These are phyloP conservation scores for Barnettozyma salicaria DNA, from an alignment of 805 yeast genomes.

Conservation along the genomic window DNA sequence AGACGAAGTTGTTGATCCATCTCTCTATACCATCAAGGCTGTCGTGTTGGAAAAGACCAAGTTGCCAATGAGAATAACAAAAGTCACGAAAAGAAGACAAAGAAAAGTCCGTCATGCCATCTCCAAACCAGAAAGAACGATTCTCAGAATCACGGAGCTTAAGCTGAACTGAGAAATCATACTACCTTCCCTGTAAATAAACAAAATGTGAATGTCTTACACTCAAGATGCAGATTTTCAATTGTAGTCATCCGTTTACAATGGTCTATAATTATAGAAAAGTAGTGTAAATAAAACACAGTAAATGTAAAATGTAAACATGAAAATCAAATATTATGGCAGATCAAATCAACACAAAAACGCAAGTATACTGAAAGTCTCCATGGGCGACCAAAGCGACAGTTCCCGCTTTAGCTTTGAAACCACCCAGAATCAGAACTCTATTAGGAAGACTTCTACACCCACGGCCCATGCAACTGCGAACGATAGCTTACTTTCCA, in stretches of 20 bases:
- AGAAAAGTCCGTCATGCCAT: conserved; percentile 64
- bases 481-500: too few relatives aligned
- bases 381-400: conserved; percentile 1
- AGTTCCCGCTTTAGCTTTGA: conserved; percentile 7
- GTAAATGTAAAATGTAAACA: neutral
- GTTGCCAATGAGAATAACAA: conserved; percentile 66
- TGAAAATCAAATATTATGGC: neutral
- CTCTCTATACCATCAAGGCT: conserved; percentile 58
- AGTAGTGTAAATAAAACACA: too few relatives aligned
- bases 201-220: neutral
- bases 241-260: neutral
- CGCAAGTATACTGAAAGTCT: neutral
- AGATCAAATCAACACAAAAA: neutral
- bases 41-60: conserved; percentile 83
- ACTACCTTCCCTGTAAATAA: neutral
- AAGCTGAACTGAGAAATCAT: conserved; percentile 35
- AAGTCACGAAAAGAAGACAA: conserved; percentile 73
- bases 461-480: too few relatives aligned
- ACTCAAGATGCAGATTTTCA: neutral
- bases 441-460: too few relatives aligned
- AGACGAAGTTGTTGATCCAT: conserved; percentile 47
- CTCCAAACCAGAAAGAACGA: conserved; percentile 69
- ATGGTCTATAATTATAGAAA: too few relatives aligned
- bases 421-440: too few relatives aligned
- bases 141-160: conserved; percentile 69